Evolutionary conservation across 2,329 filamentous ascomycete species (phyloP).

Genomic region (Ceratocystis diversiconidia): DNA sequence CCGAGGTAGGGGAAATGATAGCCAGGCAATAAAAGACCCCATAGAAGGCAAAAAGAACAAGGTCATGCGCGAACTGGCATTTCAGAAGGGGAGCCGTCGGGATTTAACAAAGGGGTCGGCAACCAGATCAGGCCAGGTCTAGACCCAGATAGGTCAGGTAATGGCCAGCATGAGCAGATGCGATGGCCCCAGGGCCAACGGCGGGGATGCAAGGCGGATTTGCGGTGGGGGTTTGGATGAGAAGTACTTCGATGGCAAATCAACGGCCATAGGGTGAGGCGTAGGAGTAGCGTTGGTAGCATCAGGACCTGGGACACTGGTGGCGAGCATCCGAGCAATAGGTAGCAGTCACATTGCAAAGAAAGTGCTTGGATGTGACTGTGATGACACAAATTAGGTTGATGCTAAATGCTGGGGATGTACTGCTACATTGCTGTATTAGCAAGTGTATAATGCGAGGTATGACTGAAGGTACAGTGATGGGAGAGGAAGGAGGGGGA

Average conservation of each 20-base stretch:
- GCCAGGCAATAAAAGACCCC: too few species aligned
- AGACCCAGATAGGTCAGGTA: neutral
- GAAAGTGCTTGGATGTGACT: neutral
- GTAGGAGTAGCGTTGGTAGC: neutral
- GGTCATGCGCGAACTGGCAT: neutral
- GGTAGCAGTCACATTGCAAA: neutral
- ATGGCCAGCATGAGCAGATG: neutral
- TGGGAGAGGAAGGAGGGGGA: too few species aligned
- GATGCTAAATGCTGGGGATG: too few species aligned
- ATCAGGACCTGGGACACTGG: neutral
- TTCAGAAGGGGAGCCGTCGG: slow-evolving; percentile 1
- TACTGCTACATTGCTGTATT: neutral
- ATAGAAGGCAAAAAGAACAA: neutral
- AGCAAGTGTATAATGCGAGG: neutral
- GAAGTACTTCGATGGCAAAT: too few species aligned
- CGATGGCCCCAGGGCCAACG: neutral
- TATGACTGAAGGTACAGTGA: neutral
- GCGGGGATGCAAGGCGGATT: neutral
- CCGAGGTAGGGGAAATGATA: too few species aligned
- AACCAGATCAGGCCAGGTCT: neutral
- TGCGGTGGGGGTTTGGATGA: neutral
- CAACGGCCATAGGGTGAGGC: neutral
- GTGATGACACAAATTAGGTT: neutral
- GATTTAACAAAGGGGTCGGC: slow-evolving; percentile 1
- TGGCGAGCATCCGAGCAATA: too few species aligned